Percentiles rank a stretch among this genome's conserved stretches.
Conservation (phyloP, 345 rosid species). For the Iberis pinnata region DNA sequence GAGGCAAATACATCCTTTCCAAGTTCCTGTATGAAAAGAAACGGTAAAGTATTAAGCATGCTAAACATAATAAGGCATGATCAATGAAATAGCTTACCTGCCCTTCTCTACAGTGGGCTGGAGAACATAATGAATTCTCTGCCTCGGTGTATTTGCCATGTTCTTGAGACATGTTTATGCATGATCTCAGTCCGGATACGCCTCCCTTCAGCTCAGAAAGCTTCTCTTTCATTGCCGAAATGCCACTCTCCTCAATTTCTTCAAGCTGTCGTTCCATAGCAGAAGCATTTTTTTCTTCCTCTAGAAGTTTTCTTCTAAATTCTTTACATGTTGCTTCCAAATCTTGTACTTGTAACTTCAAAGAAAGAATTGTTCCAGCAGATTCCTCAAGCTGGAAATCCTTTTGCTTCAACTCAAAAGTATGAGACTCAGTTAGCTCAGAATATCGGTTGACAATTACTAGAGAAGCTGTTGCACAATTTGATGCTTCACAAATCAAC, state of each 20-base stretch:
- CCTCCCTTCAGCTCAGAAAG: constrained; percentile 56
- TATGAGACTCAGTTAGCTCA: constrained; percentile 38
- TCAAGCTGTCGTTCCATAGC: constrained; percentile 48
- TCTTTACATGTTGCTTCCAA: constrained; percentile 39
- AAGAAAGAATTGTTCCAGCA: constrained; percentile 35
- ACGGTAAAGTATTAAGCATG: constrained; percentile 5
- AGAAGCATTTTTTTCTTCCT: constrained; percentile 43
- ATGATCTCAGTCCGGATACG: constrained; percentile 50
- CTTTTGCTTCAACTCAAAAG: constrained; percentile 42
- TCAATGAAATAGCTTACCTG: constrained; percentile 45
- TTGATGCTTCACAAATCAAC: constrained; percentile 41
- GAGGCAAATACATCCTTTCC: constrained; percentile 24
- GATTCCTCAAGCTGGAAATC: constrained; percentile 41
- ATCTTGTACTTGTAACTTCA: constrained; percentile 40
- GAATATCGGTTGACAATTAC: constrained; percentile 63
- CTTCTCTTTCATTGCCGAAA: constrained; percentile 49
- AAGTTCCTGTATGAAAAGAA: constrained; percentile 20
- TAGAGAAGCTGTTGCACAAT: constrained; percentile 73
- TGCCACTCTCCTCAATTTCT: constrained; percentile 48
- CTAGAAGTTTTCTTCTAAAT: constrained; percentile 40
- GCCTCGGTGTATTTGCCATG: constrained; percentile 30
- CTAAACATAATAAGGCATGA: constrained; percentile 8
- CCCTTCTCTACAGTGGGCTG: constrained; percentile 29
- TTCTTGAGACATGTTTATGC: constrained; percentile 39
- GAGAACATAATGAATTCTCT: constrained; percentile 25